Evolutionary conservation across 1,284 basidiomycete species (phyloP).

Genomic region (Taiwanofungus camphoratus): DNA sequence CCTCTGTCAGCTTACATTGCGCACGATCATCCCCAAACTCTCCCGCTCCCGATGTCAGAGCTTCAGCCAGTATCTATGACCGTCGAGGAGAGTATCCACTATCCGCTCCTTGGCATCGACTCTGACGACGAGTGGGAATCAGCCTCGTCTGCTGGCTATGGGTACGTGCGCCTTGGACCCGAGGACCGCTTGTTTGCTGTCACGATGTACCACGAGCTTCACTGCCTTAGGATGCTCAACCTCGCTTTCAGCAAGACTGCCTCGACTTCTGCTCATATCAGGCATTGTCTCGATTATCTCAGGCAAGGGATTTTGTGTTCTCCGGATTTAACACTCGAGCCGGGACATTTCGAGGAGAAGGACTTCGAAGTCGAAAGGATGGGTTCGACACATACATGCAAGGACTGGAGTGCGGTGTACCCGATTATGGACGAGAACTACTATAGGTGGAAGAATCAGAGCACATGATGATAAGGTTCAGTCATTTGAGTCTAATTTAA

Average conservation of each 20-base stretch:
- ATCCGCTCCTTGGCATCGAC: slow-evolving; percentile 6
- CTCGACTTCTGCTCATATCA: no score
- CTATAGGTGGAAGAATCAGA: not conserved
- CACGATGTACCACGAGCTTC: slow-evolving; percentile 29
- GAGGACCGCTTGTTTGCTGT: slow-evolving; percentile 21
- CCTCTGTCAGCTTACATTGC: no score
- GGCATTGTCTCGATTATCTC: no score
- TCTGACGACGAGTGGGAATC: slow-evolving; percentile 12
- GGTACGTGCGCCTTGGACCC: slow-evolving; percentile 13
- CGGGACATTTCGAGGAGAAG: not conserved
- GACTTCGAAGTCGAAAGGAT: not conserved
- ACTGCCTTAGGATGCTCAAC: no score
- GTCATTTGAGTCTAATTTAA: no score
- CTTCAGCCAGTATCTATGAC: no score
- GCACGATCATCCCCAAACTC: no score
- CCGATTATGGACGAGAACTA: not conserved
- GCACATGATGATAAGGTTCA: not conserved
- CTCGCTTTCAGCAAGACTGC: no score
- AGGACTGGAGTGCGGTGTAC: slow-evolving; percentile 2
- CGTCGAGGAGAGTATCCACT: slow-evolving; percentile 15
- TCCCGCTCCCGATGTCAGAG: no score
- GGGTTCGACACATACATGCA: slow-evolving; percentile 1
- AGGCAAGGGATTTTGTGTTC: no score
- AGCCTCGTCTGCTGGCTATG: slow-evolving; percentile 10
- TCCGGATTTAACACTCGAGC: no score